These are phyloP conservation scores for Singerocomus inundabilis DNA, from an alignment of 1,284 basidiomycete genomes.

Conservation along the genomic window DNA sequence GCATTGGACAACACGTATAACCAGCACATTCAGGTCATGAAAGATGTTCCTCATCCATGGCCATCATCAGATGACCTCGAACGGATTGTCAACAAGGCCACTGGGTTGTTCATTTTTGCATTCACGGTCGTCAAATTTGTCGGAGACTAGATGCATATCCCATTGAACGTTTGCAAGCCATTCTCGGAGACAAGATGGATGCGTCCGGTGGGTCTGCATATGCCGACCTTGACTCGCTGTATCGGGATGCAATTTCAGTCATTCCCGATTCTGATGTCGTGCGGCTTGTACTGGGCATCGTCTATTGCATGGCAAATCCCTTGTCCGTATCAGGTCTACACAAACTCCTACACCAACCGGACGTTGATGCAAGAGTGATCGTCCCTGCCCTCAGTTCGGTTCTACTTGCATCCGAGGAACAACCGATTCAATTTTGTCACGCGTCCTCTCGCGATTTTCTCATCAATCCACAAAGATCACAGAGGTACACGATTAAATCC, in stretches of 20 bases:
- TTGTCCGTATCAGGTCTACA: slow-evolving; percentile 19
- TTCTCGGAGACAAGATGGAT: slow-evolving; percentile 12
- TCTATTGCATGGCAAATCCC: slow-evolving; percentile 19
- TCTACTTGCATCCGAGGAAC: slow-evolving; percentile 21
- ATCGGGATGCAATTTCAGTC: slow-evolving; percentile 21
- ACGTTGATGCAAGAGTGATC: slow-evolving; percentile 19
- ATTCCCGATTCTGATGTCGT: slow-evolving; percentile 18
- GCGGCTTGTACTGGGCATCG: slow-evolving; percentile 20
- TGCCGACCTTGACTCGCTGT: slow-evolving; percentile 21
- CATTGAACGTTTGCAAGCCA: slow-evolving; percentile 11
- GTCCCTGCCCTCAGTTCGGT: slow-evolving; percentile 22
- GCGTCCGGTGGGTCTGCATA: slow-evolving; percentile 14
- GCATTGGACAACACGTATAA: slow-evolving; percentile 11
- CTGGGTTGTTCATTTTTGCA: slow-evolving; percentile 30
- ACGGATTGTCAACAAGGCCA: slow-evolving; percentile 20
- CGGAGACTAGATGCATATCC: slow-evolving; percentile 16
- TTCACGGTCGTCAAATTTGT: slow-evolving; percentile 23
- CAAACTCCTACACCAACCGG: slow-evolving; percentile 11
- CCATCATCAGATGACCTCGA: slow-evolving; percentile 21
- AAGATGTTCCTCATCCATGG: slow-evolving; percentile 22
- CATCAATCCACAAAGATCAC: slow-evolving; percentile 14
- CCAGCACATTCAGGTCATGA: slow-evolving; percentile 22
- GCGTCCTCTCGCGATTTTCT: slow-evolving; percentile 26
- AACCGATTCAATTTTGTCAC: slow-evolving; percentile 25
- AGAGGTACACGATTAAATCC: slow-evolving; percentile 18